These are phyloP conservation scores for Neurospora sp. DNA, from an alignment of 2,329 filamentous ascomycete genomes.

Conservation along the genomic window DNA sequence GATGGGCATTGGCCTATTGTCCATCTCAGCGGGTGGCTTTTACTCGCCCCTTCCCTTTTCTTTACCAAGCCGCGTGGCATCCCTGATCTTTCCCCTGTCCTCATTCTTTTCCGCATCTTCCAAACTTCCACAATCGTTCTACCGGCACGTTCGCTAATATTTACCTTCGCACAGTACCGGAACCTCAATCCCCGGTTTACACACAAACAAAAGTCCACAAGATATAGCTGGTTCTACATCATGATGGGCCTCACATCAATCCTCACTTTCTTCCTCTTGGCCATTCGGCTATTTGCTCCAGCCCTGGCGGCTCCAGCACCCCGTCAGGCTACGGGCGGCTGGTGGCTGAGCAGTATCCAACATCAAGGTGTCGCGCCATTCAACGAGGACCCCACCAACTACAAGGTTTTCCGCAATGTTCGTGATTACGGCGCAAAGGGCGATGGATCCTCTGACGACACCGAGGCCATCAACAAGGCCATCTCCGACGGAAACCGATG, in stretches of 20 bases:
- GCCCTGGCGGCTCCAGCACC: conserved; percentile 22
- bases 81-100: not conserved
- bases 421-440: conserved; percentile 65
- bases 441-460: conserved; percentile 67
- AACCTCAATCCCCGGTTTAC: conserved; percentile 1
- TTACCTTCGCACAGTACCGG: not conserved
- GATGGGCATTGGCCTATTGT: not conserved
- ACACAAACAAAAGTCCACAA: conserved; percentile 5
- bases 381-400: conserved; percentile 35
- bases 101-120: not conserved
- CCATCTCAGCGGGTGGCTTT: not conserved
- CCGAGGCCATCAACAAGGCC: conserved; percentile 75
- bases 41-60: not conserved
- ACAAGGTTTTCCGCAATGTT: conserved; percentile 69
- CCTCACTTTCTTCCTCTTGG: conserved; percentile 32
- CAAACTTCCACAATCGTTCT: not conserved
- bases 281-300: conserved; percentile 30
- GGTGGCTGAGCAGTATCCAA: conserved; percentile 63
- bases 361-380: conserved; percentile 62
- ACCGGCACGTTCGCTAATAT: not conserved
- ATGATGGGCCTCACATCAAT: conserved; percentile 35
- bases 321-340: conserved; percentile 32
- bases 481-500: conserved; percentile 72
- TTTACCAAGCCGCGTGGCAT: not conserved
- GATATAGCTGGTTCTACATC: conserved; percentile 26